A percentile compares a stretch with the other conserved stretches of the same genome.
phyloP scores from a whole-genome alignment of 2,329 filamentous ascomycete genomes.

The Sporothrix inflata region DNA sequence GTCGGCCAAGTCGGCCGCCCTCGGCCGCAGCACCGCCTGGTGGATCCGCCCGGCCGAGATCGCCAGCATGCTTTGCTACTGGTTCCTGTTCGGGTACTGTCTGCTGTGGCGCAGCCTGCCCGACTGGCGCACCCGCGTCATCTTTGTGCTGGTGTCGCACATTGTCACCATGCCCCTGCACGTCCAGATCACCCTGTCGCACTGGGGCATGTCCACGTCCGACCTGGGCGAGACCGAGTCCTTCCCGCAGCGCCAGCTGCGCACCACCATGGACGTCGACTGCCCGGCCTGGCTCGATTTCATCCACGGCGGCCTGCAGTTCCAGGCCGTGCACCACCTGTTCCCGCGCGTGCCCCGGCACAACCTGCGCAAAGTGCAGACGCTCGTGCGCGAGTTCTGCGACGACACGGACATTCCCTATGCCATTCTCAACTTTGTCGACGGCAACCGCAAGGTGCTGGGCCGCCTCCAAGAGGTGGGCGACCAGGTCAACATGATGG shows the following conservation, averaged over 20 bases:
- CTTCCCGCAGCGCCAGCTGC: conserved; percentile 69
- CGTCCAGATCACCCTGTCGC: conserved; percentile 71
- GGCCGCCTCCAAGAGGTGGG: conserved; percentile 59
- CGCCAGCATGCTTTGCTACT: conserved; percentile 65
- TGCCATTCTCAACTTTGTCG: conserved; percentile 62
- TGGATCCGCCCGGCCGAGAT: conserved; percentile 71
- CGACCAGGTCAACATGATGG: conserved; percentile 62
- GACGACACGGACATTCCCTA: conserved; percentile 67
- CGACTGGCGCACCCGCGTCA: conserved; percentile 58
- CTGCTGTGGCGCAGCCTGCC: conserved; percentile 64
- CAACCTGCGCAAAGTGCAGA: conserved; percentile 65
- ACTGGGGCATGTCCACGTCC: conserved; percentile 72
- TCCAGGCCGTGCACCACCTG: conserved; percentile 72
- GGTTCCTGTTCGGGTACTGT: conserved; percentile 70
- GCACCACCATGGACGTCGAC: conserved; percentile 75
- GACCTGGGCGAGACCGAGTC: conserved; percentile 67
- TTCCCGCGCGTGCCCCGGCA: conserved; percentile 71
- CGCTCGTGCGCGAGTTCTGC: conserved; percentile 64
- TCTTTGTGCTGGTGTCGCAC: conserved; percentile 67
- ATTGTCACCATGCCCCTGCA: conserved; percentile 69
- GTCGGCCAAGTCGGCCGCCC: conserved; percentile 56
- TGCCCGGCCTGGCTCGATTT: conserved; percentile 74
- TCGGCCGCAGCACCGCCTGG: conserved; percentile 61
- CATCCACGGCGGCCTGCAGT: conserved; percentile 72
- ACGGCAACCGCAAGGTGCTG: conserved; percentile 61